Base-by-base conservation (phyloP, 2,329 filamentous ascomycete species). In the Colletotrichum sp. region DNA sequence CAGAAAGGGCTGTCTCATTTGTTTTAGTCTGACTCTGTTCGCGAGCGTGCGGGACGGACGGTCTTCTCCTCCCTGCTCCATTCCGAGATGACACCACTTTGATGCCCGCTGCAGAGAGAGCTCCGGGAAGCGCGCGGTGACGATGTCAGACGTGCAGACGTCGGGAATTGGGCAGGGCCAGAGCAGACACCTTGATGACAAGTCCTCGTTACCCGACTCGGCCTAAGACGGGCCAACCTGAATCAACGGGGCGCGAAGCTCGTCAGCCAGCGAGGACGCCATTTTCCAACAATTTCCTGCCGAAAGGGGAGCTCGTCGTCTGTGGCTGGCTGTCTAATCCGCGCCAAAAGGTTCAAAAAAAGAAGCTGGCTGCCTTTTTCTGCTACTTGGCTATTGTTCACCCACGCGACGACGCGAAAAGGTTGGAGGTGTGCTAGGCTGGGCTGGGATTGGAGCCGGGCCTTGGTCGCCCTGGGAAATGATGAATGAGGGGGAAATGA, bases 401-500 rank as follows among this genome's bases (percentile, higher is more conserved):
- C 5, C 43, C 43, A 48, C 43, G 43, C 43, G 43, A 48, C 43
- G 62, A 65, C n/a, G n/a, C 18, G 21, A 43, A n/a, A 16, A 28
- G 16, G 16, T 48, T 21, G 14, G 32, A 21, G 43, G 38, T 73
- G 64, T 65, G 21, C 70, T 69, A 73, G 13, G 5, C 64, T 48
- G 13, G 48, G n/a, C 34, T 30, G 32, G 69, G 58, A 75, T 61
- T 61, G 52, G 48, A 12, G 14, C 32, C 21, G 26, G 62, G 58
- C 26, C 24, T 43, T 13, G 43, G 43, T 48, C 43, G 10, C 10
- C 43, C 43, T 24, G 28, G 43, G 71, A 70, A 65, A 74, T 52
- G 58, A 69, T 69, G 64, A 61, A 56, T 55, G 48, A 68, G 73
- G 56, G 63, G 64, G 70, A 68, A 74, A 74, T 69, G 65, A 73